Conservation (phyloP, 441 rosid species). For the Syzygium syzygioides region DNA sequence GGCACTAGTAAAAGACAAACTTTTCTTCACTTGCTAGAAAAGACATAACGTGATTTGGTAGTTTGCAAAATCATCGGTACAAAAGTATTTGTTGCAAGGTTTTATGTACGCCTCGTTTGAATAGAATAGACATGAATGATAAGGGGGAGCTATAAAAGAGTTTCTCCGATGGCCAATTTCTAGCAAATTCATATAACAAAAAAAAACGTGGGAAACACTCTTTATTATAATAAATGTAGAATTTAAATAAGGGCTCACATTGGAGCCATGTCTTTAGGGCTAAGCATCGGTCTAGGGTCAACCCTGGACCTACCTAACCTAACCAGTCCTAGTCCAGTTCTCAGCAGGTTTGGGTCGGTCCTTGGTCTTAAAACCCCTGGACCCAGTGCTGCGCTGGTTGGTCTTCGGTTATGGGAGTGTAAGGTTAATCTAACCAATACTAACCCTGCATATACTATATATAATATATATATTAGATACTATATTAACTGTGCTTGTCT, state of each 20-base stretch:
- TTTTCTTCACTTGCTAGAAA: neutral
- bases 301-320: no score
- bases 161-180: neutral
- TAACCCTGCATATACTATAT: no score
- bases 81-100: neutral
- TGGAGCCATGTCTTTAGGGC: no score
- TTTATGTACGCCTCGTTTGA: neutral
- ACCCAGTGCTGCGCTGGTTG: no score
- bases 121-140: neutral
- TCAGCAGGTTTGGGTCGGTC: no score
- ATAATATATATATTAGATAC: no score
- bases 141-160: neutral
- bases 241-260: neutral
- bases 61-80: neutral
- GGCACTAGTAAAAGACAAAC: neutral
- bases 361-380: no score
- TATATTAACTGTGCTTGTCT: no score
- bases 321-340: no score
- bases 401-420: no score
- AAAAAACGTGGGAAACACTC: rapidly evolving
- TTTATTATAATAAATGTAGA: neutral
- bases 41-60: neutral
- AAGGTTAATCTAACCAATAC: no score
- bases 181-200: neutral
- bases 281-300: no score